A percentile compares a stretch with the other conserved stretches of the same genome.
These are phyloP conservation scores for Metschnikowia continentalis DNA, from an alignment of 805 yeast species.

Conservation along the genomic window DNA sequence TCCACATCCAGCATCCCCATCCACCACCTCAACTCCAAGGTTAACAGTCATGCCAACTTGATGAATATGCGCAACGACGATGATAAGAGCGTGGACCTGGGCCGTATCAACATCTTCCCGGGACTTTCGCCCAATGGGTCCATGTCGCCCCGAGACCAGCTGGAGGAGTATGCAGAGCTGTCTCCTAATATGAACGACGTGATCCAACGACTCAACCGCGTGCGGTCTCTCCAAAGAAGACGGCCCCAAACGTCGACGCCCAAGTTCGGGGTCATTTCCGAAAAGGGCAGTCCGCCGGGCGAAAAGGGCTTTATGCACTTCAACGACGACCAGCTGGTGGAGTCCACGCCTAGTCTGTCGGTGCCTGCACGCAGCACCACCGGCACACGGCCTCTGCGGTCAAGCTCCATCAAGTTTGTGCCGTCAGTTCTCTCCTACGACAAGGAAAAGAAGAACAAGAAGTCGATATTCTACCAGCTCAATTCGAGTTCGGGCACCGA, in stretches of 20 bases:
- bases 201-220: slow-evolving; percentile 13
- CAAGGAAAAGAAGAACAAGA: slow-evolving; percentile 9
- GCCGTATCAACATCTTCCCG: not conserved
- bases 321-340: slow-evolving; percentile 1
- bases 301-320: slow-evolving; percentile 20
- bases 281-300: slow-evolving; percentile 15
- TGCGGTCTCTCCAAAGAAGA: slow-evolving; percentile 17
- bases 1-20: slow-evolving; percentile 37
- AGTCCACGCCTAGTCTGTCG: not conserved
- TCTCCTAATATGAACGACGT: slow-evolving; percentile 17
- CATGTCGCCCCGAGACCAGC: slow-evolving; percentile 16
- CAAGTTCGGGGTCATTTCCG: slow-evolving; percentile 16
- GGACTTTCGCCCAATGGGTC: slow-evolving; percentile 10
- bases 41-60: slow-evolving; percentile 37
- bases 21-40: slow-evolving; percentile 34
- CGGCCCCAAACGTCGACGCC: slow-evolving; percentile 16
- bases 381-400: slow-evolving; percentile 13
- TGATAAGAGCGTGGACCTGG: slow-evolving; percentile 4
- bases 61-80: slow-evolving; percentile 6
- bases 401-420: slow-evolving; percentile 30
- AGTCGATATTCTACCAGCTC: slow-evolving; percentile 31
- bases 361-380: not conserved
- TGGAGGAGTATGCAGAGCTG: slow-evolving; percentile 6
- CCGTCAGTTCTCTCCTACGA: slow-evolving; percentile 21
- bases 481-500: slow-evolving; percentile 16